Conservation (phyloP, 345 rosid genomes). For the Eucalyptus sp. region DNA sequence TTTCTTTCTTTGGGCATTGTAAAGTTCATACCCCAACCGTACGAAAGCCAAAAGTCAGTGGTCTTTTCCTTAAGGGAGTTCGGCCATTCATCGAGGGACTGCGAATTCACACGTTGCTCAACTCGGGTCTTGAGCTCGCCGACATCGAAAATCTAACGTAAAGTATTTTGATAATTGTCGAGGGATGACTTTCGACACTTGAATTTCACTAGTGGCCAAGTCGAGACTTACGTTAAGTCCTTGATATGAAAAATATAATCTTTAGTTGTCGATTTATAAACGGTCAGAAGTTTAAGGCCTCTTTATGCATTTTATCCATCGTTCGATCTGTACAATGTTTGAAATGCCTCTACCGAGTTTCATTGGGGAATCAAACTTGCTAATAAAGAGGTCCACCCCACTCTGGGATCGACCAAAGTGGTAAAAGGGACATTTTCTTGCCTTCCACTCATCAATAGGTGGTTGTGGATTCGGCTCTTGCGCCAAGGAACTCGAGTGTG, state of each 20-base stretch:
- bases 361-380: not conserved
- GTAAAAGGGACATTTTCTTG: not conserved
- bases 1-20: not conserved
- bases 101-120: not conserved
- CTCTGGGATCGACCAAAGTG: not conserved
- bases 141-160: not conserved
- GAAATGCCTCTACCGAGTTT: not conserved
- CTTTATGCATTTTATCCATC: not conserved
- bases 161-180: not conserved
- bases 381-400: not conserved
- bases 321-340: not conserved
- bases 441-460: not conserved
- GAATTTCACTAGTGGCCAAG: not conserved
- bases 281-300: not conserved
- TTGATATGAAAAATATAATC: rapidly evolving
- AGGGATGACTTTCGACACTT: not conserved
- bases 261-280: not conserved
- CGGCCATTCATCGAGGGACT: not conserved
- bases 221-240: not conserved
- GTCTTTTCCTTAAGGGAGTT: not conserved
- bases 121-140: not conserved
- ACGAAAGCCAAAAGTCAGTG: not conserved
- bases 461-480: not conserved
- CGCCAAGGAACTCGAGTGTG: not conserved
- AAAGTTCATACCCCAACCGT: not conserved